Conservation (phyloP, 371 early-diverging fungal genomes). For the Quaeritorhiza haematococci region DNA sequence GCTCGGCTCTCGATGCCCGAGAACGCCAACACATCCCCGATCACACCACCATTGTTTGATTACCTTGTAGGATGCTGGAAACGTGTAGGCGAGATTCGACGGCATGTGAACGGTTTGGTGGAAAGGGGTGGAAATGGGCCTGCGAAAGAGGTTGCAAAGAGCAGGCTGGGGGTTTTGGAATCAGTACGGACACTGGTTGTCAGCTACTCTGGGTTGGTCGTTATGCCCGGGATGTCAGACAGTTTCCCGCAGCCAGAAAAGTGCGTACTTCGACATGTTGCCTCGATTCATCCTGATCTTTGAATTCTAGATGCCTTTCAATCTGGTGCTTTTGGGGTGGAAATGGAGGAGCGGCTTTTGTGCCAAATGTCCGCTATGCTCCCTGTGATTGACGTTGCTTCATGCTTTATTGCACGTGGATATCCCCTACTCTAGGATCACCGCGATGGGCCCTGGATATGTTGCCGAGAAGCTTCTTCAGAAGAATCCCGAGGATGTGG, state of each 20-base stretch:
- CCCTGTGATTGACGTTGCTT: neutral
- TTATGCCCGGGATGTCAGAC: constrained; percentile 71
- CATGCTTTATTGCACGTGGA: neutral
- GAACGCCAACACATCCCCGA: constrained; percentile 33
- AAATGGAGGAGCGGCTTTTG: too few species aligned
- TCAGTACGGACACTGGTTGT: constrained; percentile 54
- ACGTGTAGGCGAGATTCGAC: constrained; percentile 42
- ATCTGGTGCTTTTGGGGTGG: too few species aligned
- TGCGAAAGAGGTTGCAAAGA: constrained; percentile 12
- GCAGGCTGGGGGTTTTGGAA: constrained; percentile 58
- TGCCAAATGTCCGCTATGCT: too few species aligned
- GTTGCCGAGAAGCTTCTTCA: constrained; percentile 30
- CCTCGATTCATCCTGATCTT: constrained; percentile 3
- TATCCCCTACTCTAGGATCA: constrained; percentile 2
- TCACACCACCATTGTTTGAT: constrained; percentile 64
- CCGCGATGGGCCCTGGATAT: constrained; percentile 23
- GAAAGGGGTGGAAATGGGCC: neutral
- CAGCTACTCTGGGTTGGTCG: constrained; percentile 77
- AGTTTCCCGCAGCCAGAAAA: constrained; percentile 77
- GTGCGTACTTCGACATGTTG: constrained; percentile 31
- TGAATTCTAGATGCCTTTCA: too few species aligned
- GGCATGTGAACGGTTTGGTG: constrained; percentile 2
- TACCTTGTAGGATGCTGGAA: constrained; percentile 78
- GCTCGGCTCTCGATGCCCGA: constrained; percentile 65
- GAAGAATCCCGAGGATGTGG: constrained; percentile 18